These are phyloP conservation scores for Zizania latifolia DNA, from an alignment of 176 grass and related monocot species.

Conservation along the genomic window DNA sequence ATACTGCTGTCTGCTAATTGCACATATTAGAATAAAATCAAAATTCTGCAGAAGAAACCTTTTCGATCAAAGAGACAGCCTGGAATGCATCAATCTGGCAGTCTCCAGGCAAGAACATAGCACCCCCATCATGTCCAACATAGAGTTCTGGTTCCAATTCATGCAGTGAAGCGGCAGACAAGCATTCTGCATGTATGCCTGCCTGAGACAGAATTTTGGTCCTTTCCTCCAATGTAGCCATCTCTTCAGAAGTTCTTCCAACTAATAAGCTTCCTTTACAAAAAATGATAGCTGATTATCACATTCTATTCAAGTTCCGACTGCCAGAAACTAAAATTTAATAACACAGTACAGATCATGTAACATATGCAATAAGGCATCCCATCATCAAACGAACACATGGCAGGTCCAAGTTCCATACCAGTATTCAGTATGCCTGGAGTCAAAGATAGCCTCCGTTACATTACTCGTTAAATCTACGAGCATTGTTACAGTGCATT, in stretches of 20 bases:
- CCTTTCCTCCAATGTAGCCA: conserved; percentile 51
- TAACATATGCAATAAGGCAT: neutral
- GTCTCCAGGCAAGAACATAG: conserved; percentile 66
- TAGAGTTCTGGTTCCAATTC: conserved; percentile 56
- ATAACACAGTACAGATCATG: neutral
- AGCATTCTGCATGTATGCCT: conserved; percentile 60
- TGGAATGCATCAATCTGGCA: conserved; percentile 72
- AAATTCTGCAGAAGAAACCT: conserved; percentile 38
- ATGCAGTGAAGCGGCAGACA: conserved; percentile 44
- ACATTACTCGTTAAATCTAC: neutral
- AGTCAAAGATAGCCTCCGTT: neutral
- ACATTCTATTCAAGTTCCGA: neutral
- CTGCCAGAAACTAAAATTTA: neutral
- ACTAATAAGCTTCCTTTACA: conserved; percentile 81
- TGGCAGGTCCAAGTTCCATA: neutral
- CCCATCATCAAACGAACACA: neutral
- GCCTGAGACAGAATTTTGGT: conserved; percentile 55
- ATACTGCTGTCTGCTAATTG: neutral
- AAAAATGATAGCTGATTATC: conserved; percentile 8
- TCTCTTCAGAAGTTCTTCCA: conserved; percentile 61
- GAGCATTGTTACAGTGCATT: too few species aligned
- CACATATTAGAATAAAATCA: conserved; percentile 2
- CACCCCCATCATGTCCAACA: conserved; percentile 64
- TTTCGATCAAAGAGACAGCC: conserved; percentile 80
- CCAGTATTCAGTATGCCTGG: neutral